phyloP scores from a whole-genome alignment of 495 filamentous ascomycete species.

The Xylaria scruposa region DNA sequence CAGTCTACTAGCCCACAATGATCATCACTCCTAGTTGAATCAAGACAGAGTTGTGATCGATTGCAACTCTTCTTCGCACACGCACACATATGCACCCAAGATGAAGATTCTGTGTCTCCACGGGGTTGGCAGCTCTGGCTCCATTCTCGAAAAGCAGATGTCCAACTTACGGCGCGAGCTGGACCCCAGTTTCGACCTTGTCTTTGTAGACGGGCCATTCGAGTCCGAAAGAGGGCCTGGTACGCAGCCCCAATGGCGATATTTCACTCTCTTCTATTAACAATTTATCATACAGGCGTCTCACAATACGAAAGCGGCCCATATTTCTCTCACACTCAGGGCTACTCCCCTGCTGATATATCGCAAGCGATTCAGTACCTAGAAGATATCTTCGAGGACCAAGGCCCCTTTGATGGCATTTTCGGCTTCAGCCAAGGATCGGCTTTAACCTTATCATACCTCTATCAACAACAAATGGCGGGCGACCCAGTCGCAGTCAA shows the following conservation, averaged over 20 bases:
- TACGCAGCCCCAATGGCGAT: neutral
- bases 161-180: neutral
- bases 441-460: constrained; percentile 34
- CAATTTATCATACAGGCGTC: neutral
- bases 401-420: constrained; percentile 48
- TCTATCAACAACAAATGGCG: constrained; percentile 17
- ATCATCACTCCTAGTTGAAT: neutral
- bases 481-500: neutral
- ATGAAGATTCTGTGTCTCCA: constrained; percentile 18
- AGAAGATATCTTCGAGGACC: constrained; percentile 26
- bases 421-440: constrained; percentile 51
- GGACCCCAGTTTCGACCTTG: constrained; percentile 1
- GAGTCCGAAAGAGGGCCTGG: constrained; percentile 10
- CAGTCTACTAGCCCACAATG: too few relatives aligned
- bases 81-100: neutral
- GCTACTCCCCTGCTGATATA: constrained; percentile 14
- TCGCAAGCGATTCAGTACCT: constrained; percentile 24
- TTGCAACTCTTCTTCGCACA: neutral
- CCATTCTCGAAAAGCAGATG: constrained; percentile 16
- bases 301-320: constrained; percentile 3
- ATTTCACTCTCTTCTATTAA: neutral
- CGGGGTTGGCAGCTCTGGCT: constrained; percentile 10
- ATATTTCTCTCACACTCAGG: constrained; percentile 15
- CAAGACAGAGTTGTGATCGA: neutral
- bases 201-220: constrained; percentile 9